Evolutionary conservation across 2,329 filamentous ascomycete species (phyloP).

Genomic region (Fonsecaea pedrosoi): DNA sequence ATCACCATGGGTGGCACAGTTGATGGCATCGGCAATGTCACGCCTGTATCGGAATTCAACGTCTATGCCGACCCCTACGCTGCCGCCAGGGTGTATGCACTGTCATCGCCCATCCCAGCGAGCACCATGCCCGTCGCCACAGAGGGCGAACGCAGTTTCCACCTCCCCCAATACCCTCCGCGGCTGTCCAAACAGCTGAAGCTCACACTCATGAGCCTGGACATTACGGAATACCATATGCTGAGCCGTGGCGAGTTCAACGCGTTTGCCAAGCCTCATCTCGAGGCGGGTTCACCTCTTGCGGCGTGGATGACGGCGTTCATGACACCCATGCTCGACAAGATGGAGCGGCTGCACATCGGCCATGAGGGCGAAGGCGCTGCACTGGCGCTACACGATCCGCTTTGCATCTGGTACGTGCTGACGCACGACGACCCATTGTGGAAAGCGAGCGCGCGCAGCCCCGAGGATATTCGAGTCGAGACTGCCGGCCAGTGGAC

Average conservation of each 20-base stretch:
- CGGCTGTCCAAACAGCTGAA: conserved; percentile 69
- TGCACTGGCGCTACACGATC: conserved; percentile 75
- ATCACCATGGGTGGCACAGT: conserved; percentile 95
- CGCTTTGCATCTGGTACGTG: conserved; percentile 79
- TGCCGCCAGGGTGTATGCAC: conserved; percentile 75
- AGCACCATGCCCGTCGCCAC: conserved; percentile 78
- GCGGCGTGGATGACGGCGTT: conserved; percentile 77
- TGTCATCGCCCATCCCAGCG: conserved; percentile 74
- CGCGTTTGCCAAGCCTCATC: conserved; percentile 60
- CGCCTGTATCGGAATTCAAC: conserved; percentile 92
- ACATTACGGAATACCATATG: conserved; percentile 75
- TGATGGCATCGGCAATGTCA: conserved; percentile 78
- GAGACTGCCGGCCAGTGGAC: conserved; percentile 96
- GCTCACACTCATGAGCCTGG: conserved; percentile 75
- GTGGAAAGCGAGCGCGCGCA: conserved; percentile 56
- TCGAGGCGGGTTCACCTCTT: conserved; percentile 67
- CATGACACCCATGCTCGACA: conserved; percentile 71
- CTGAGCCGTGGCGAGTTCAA: conserved; percentile 68
- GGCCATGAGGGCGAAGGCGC: conserved; percentile 57
- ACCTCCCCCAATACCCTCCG: conserved; percentile 67
- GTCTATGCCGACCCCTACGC: conserved; percentile 85
- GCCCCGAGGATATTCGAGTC: conserved; percentile 80
- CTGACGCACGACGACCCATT: conserved; percentile 57
- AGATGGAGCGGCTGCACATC: conserved; percentile 68
- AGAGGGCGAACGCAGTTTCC: conserved; percentile 44